These are phyloP conservation scores for Coniferiporia weirii DNA, from an alignment of 1,284 basidiomycete genomes.

Conservation along the genomic window DNA sequence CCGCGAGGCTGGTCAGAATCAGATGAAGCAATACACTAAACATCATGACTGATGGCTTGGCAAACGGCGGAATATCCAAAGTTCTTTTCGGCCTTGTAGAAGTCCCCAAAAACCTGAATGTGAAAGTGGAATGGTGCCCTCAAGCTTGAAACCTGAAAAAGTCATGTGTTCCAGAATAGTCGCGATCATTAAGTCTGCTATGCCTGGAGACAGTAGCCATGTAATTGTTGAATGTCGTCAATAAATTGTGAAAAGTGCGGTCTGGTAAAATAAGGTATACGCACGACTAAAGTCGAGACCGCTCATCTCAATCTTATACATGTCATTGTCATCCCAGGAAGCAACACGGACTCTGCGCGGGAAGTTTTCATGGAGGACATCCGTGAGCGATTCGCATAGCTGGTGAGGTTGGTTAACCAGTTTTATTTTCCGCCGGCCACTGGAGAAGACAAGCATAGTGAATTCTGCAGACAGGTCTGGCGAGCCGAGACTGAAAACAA, in stretches of 20 bases:
- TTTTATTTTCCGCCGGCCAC: conserved; percentile 48
- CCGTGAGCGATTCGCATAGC: conserved; percentile 43
- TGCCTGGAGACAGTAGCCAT: conserved; percentile 4
- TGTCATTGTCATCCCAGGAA: conserved; percentile 13
- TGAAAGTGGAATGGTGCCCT: conserved; percentile 42
- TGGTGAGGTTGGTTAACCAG: conserved; percentile 52
- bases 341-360: conserved; percentile 8
- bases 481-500: conserved; percentile 48
- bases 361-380: conserved; percentile 33
- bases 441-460: conserved; percentile 57
- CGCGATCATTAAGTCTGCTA: conserved; percentile 36
- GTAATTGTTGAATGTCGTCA: not conserved
- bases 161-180: conserved; percentile 40
- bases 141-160: conserved; percentile 37
- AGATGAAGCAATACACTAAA: not conserved
- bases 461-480: conserved; percentile 47
- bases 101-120: conserved; percentile 36
- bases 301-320: conserved; percentile 14
- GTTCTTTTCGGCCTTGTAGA: conserved; percentile 36
- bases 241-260: not conserved
- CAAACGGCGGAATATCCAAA: conserved; percentile 42
- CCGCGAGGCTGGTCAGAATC: not conserved
- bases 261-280: not conserved
- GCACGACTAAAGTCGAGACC: conserved; percentile 12
- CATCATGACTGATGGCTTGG: not conserved